Evolutionary conservation across 2,329 filamentous ascomycete species (phyloP).

Genomic region (Albophoma yamanashiensis): DNA sequence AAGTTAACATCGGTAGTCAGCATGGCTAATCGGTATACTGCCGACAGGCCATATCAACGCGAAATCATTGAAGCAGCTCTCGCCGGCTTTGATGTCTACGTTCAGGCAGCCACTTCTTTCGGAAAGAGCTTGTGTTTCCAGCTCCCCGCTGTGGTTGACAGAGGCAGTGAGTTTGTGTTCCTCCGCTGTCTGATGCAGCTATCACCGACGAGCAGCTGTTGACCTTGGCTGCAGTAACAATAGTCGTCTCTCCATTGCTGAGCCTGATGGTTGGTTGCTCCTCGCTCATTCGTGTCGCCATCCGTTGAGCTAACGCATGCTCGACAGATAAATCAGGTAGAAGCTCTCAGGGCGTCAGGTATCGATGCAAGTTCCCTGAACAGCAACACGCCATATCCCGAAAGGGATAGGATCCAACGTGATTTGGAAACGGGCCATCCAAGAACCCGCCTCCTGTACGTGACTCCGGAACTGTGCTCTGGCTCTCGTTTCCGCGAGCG

Average conservation of each 20-base stretch:
- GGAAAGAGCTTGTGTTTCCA: slow-evolving; percentile 93
- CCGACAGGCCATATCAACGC: slow-evolving; percentile 62
- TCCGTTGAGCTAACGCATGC: neutral
- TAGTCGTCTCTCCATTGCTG: slow-evolving; percentile 81
- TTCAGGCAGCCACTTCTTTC: slow-evolving; percentile 85
- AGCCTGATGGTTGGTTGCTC: slow-evolving; percentile 64
- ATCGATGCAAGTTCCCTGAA: slow-evolving; percentile 82
- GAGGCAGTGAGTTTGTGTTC: slow-evolving; percentile 56
- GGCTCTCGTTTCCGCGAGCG: slow-evolving; percentile 66
- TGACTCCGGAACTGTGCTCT: slow-evolving; percentile 83
- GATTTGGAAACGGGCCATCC: slow-evolving; percentile 87
- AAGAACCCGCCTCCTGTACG: slow-evolving; percentile 72
- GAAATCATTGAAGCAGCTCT: slow-evolving; percentile 80
- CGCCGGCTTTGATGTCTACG: slow-evolving; percentile 78
- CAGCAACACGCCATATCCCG: slow-evolving; percentile 58
- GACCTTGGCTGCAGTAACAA: slow-evolving; percentile 49
- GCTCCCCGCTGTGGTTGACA: slow-evolving; percentile 76
- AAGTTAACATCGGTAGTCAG: neutral
- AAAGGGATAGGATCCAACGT: slow-evolving; percentile 59
- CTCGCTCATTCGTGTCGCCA: slow-evolving; percentile 1
- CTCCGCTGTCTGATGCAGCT: too few relatives aligned
- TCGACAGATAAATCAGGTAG: slow-evolving; percentile 80
- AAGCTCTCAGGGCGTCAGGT: slow-evolving; percentile 60
- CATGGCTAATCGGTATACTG: neutral
- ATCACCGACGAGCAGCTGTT: slow-evolving; percentile 2